Evolutionary conservation across 176 grass and related monocot species (phyloP).

Genomic region (Alopecurus myosuroides): DNA sequence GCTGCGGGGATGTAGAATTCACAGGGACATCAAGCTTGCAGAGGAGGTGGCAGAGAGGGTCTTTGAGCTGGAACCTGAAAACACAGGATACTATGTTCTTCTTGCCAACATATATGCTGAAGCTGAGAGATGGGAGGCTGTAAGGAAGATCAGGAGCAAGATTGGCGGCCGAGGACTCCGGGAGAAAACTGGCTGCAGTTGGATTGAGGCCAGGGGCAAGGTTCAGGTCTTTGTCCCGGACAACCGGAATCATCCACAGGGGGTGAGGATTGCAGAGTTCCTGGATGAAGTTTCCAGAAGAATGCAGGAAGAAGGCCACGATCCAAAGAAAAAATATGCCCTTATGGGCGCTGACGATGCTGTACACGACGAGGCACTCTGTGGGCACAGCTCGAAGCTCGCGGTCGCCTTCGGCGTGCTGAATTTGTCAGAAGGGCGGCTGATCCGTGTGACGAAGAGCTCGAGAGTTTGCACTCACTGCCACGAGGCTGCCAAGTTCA

Average conservation of each 20-base stretch:
- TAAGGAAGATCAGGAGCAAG: slow-evolving; percentile 59
- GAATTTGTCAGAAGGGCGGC: slow-evolving; percentile 46
- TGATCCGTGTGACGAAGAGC: slow-evolving; percentile 60
- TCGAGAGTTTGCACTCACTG: slow-evolving; percentile 63
- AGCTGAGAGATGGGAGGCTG: slow-evolving; percentile 78
- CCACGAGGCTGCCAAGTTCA: slow-evolving; percentile 69
- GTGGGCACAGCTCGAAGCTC: slow-evolving; percentile 86
- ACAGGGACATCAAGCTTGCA: slow-evolving; percentile 81
- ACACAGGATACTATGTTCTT: slow-evolving; percentile 74
- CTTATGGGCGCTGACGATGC: slow-evolving; percentile 55
- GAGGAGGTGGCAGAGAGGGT: slow-evolving; percentile 74
- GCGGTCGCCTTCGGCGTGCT: slow-evolving; percentile 69
- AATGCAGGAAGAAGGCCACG: slow-evolving; percentile 60
- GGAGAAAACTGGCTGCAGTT: slow-evolving; percentile 64
- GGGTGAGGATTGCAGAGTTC: slow-evolving; percentile 48
- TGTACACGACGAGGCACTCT: slow-evolving; percentile 45
- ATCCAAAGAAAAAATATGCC: slow-evolving; percentile 49
- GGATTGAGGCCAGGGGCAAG: slow-evolving; percentile 68
- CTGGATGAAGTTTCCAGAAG: slow-evolving; percentile 41
- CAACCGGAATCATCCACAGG: slow-evolving; percentile 49
- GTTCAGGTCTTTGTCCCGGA: slow-evolving; percentile 57
- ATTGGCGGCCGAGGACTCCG: slow-evolving; percentile 42
- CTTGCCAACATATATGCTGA: slow-evolving; percentile 88
- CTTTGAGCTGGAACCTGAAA: slow-evolving; percentile 74
- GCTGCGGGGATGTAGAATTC: slow-evolving; percentile 62